phyloP scores from a whole-genome alignment of 768 basidiomycete genomes.

The Podaxis sp. region DNA sequence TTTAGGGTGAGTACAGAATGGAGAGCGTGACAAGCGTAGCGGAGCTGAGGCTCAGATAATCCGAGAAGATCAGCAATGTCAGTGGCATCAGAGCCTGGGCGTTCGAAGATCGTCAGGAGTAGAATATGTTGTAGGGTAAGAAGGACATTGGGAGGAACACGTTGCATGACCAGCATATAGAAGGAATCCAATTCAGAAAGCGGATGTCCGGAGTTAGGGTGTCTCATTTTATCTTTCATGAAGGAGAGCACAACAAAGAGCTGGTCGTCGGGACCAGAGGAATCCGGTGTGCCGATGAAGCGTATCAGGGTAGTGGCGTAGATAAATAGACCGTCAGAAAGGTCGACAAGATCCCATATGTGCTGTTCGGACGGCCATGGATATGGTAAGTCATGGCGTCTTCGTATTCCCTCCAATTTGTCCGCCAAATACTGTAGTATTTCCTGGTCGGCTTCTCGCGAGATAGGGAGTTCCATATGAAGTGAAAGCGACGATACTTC shows the following conservation, averaged over 20 bases:
- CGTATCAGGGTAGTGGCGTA: background rate
- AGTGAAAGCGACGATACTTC: background rate
- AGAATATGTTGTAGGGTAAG: background rate
- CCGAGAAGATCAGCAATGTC: background rate
- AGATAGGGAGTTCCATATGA: background rate
- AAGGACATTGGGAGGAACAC: background rate
- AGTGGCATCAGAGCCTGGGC: background rate
- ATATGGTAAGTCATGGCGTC: background rate
- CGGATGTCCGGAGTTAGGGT: background rate
- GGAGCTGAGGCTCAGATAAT: background rate
- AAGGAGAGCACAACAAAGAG: too few relatives aligned
- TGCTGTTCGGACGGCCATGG: background rate
- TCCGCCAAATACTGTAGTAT: background rate
- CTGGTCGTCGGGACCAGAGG: too few relatives aligned
- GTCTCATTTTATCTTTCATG: too few relatives aligned
- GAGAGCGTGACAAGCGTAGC: background rate
- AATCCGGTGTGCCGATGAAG: background rate
- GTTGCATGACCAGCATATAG: background rate
- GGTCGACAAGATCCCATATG: background rate
- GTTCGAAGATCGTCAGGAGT: background rate
- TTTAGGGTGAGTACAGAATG: background rate
- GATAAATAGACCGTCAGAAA: background rate
- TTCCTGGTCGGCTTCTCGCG: background rate
- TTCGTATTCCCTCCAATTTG: background rate
- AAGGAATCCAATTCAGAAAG: background rate